Evolutionary conservation across 495 filamentous ascomycete species (phyloP), one percentile per base, ranked within the genome.

Genomic region (Friedmanniomyces simplex): DNA sequence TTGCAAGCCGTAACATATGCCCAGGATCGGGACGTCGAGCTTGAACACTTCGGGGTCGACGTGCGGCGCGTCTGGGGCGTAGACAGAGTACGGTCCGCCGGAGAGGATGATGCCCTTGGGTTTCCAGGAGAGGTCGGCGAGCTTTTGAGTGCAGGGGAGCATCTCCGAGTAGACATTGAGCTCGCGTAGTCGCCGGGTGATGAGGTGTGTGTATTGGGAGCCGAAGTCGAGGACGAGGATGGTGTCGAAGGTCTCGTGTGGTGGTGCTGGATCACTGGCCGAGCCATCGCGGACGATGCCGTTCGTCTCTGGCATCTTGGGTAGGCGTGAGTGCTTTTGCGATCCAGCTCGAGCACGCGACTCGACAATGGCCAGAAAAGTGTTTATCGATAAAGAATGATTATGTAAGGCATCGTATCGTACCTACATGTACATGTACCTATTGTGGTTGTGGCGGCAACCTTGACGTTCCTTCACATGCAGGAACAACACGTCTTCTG

Each of bases 101-200:
- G 84, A 88, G 18, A 91, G 76, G 46, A 88, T 84, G 60, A 89
- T 78, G 65, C 89, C 90, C 69, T 87, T 88, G 18, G 91, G 91
- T 63, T 80, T 87, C 77, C 78, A 96, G 24, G 74, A 62, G 13
- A 97, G 79, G 48, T 94, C 87, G 6, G 79, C 70, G 13, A 96
- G 67, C 76, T 91, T 94, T 55, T 84, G 81, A 54, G 89, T 96
- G 75, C 91, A 96, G 28, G 90, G 91, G 46, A 95, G 81, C 83
- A 96, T 86, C 74, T 97, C 91, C 41, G 81, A 81, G 76, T 86
- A 96, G 69, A 97, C 79, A 76, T 87, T 85, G 73, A 95, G 77
- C 45, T 84, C 82, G 62, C 89, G 77, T 14, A 94, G 77, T 47
- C 87, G 82, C 32, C 89, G 77, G 1, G 80, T 82, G 66, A 93